These are phyloP conservation scores for Lepidium sativum DNA, from an alignment of 345 rosid genomes.

Conservation along the genomic window DNA sequence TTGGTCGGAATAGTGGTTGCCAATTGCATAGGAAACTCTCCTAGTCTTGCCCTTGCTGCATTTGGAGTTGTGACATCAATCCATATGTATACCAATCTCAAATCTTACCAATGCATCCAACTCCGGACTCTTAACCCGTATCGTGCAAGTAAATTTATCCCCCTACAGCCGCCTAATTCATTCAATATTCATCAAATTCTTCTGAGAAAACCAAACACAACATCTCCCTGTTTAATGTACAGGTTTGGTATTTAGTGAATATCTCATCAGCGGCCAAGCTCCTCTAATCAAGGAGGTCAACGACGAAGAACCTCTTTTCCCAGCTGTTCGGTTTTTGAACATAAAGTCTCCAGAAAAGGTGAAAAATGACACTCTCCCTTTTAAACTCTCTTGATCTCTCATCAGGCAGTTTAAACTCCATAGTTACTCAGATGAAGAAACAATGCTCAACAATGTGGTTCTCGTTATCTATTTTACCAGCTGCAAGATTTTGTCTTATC, in stretches of 20 bases:
- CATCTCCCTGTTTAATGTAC: conserved; percentile 16
- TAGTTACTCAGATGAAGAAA: neutral
- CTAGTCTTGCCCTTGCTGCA: conserved; percentile 66
- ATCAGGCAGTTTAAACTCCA: neutral
- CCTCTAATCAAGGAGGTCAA: conserved; percentile 87
- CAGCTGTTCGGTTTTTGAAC: conserved; percentile 41
- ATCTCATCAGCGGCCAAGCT: conserved; percentile 90
- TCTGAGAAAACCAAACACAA: neutral
- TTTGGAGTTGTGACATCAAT: conserved; percentile 73
- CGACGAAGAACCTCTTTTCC: conserved; percentile 92
- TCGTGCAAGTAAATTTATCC: conserved; percentile 70
- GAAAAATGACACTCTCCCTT: conserved; percentile 5
- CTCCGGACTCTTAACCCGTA: conserved; percentile 89
- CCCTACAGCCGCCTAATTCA: neutral
- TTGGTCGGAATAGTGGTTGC: conserved; percentile 78
- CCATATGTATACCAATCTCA: conserved; percentile 95
- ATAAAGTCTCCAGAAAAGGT: conserved; percentile 34
- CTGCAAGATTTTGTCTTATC: conserved; percentile 36
- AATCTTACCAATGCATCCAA: conserved; percentile 88
- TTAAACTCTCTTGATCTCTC: neutral
- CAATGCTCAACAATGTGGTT: neutral
- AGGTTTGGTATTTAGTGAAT: conserved; percentile 93
- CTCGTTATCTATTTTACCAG: conserved; percentile 26
- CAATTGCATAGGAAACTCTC: conserved; percentile 65
- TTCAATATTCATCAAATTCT: neutral